Evolutionary conservation across 805 yeast species (phyloP), one percentile per base, ranked within the genome.

Genomic region (Wickerhamiella shivajii): DNA sequence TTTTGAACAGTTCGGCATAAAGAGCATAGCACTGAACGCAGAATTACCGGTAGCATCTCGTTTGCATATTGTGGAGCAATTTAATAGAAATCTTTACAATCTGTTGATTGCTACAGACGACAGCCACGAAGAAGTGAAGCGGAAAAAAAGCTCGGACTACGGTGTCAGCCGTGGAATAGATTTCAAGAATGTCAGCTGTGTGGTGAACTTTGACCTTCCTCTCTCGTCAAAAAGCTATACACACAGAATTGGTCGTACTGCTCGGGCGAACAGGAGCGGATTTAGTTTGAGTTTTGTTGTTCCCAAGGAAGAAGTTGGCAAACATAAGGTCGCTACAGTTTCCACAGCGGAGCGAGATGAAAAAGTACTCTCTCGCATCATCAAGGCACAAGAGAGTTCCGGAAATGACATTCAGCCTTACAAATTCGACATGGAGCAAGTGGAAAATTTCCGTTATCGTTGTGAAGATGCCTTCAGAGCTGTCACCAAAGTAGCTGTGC

Each of bases 151-250:
- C 26, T 36, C 39, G 41, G 97, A 90, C 47, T 90, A 77, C 51
- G 93, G 96, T 42, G 96, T 85, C 26, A 78, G 95, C 17, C 71
- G 98, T 56, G 98, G 98, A 50, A 92, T 90, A 24, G 98, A 90
- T 58, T 90, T 90, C 64, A 75, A 70, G 47, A 87, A 90, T 48
- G 97, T 90, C 39, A 90, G 96, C 6, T 90, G 97, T 60, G 98
- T 90, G 6, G 62, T 90, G 43, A 90, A 90, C 57, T 90, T 90
- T 54, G 98, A 90, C 53, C 62, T 90, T 46, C 98, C 98, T 25
- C 69, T 80, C 3, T 74, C 92, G 7, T 75, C 96, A 4, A 78
- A 77, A 51, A 71, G 93, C 3, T 90, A 90, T 52, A 75, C 83
- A 19, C 98, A 90, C 56, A 70, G 98, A 52, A 71, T 90, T 23